These are phyloP conservation scores for Rosa chinensis DNA, from an alignment of 306 rosid genomes.

Conservation along the genomic window DNA sequence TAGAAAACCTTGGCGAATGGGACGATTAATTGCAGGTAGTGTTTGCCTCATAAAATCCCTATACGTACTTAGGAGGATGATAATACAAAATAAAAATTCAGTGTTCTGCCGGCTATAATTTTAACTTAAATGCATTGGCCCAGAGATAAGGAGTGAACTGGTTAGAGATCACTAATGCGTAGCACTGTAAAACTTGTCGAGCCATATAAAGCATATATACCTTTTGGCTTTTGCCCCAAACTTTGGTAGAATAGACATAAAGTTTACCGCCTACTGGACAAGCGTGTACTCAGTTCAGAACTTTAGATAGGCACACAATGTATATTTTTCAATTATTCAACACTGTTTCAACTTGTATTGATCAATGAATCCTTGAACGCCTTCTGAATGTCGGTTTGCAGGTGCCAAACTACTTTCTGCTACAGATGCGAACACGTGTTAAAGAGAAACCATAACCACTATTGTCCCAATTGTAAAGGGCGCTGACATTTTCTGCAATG, in stretches of 20 bases:
- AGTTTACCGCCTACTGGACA: background rate
- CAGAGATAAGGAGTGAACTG: background rate
- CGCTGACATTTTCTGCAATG: background rate
- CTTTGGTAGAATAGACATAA: background rate
- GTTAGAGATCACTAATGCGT: background rate
- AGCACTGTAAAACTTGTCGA: no score
- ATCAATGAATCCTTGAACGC: conserved; percentile 6
- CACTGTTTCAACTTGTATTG: background rate
- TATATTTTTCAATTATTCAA: background rate
- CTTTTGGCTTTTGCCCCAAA: background rate
- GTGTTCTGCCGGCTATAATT: background rate
- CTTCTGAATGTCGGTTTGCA: background rate
- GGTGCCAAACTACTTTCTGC: conserved; percentile 21
- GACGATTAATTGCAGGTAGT: background rate
- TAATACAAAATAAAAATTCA: background rate
- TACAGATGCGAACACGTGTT: conserved; percentile 9
- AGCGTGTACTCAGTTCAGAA: background rate
- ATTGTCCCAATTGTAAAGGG: conserved; percentile 10
- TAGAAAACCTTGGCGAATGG: background rate
- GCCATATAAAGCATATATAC: background rate
- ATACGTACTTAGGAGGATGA: background rate
- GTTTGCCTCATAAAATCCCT: background rate
- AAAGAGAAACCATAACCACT: background rate
- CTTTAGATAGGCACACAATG: no score
- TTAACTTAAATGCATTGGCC: background rate